Evolutionary conservation across 2,329 filamentous ascomycete genomes (phyloP), one percentile per base, ranked within the genome.

Genomic region (Incumbomyces lentus): DNA sequence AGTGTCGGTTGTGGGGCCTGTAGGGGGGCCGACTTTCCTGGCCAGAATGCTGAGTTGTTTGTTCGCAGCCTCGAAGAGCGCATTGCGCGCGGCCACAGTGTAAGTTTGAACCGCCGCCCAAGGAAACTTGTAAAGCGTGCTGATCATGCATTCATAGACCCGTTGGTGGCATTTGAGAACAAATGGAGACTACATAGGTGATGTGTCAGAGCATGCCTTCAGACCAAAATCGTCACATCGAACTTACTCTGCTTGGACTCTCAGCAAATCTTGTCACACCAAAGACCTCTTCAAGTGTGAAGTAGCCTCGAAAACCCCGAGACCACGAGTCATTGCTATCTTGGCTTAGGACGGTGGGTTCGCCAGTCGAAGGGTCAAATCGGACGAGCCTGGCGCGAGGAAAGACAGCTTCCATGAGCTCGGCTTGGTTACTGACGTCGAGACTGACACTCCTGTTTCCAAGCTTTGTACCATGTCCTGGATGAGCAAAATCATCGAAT

Each of bases 21-120:
- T 18, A n/a, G 42, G 19, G 26, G 14, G 30, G 16, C 42, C 34
- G 41, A 83, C 67, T 37, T 77, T 71, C 54, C 84, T 83, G 53
- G 77, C 77, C 59, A 90, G 73, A 57, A 87, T 81, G 44, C 73
- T 74, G 60, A 90, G 79, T 60, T 82, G 81, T 19, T 73, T 73
- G 45, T 56, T 57, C 43, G 58, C 59, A 31, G 64, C 57, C 12
- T 67, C 59, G 58, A 68, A 74, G 22, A 76, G 55, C 8, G 59
- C 51, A 46, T 70, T 68, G 40, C 71, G 70, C 48, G 73, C 68
- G 35, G 61, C 58, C 17, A 76, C 56, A 1, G 64, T 70, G 56
- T 74, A 71, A 49, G 68, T 55, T 12, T 62, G 55, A 10, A 62
- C 58, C 3, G 67, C 66, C 39, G 64, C 65, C 72, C 72, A 76